A percentile compares a stretch with the other conserved stretches of the same genome.
These are phyloP conservation scores for Talaromyces piceae DNA, from an alignment of 2,329 filamentous ascomycete genomes.

Conservation along the genomic window DNA sequence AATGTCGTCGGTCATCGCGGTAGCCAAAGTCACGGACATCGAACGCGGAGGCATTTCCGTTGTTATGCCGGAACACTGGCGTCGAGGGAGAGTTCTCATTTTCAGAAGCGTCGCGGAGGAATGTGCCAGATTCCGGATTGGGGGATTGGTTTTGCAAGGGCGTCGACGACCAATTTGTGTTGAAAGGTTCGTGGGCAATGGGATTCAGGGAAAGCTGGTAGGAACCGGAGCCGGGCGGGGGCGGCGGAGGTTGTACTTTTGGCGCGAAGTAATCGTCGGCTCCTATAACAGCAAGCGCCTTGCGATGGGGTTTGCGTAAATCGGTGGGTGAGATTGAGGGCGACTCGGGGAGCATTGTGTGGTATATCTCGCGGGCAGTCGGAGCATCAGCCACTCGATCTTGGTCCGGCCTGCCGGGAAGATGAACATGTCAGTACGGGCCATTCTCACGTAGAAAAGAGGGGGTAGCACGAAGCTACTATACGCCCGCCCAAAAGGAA, in stretches of 20 bases:
- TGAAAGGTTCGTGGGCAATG: constrained; percentile 8
- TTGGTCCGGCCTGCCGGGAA: background rate
- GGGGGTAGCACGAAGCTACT: too few species aligned
- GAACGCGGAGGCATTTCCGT: constrained; percentile 45
- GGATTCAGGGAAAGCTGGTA: constrained; percentile 10
- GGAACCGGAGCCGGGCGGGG: background rate
- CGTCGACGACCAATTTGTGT: constrained; percentile 12
- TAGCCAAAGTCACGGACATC: constrained; percentile 57
- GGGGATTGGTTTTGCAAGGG: constrained; percentile 15
- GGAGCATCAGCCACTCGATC: background rate
- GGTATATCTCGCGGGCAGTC: constrained; percentile 19
- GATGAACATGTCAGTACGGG: background rate
- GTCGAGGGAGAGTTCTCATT: constrained; percentile 54
- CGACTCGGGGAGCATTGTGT: constrained; percentile 27
- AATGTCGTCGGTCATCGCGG: constrained; percentile 72
- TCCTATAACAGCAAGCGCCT: constrained; percentile 25
- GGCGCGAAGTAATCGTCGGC: constrained; percentile 17
- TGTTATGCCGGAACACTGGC: constrained; percentile 57
- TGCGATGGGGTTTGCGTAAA: constrained; percentile 29
- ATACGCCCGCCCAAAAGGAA: too few species aligned
- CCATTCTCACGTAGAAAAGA: too few species aligned
- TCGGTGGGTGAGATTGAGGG: constrained; percentile 33
- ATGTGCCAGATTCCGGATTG: constrained; percentile 24
- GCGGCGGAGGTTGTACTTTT: constrained; percentile 4
- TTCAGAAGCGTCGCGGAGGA: constrained; percentile 33